Percentiles rank a stretch among this genome's conserved stretches.
Evolutionary conservation across 2,329 filamentous ascomycete species (phyloP).

Genomic region (Colletotrichum ledebouriae): DNA sequence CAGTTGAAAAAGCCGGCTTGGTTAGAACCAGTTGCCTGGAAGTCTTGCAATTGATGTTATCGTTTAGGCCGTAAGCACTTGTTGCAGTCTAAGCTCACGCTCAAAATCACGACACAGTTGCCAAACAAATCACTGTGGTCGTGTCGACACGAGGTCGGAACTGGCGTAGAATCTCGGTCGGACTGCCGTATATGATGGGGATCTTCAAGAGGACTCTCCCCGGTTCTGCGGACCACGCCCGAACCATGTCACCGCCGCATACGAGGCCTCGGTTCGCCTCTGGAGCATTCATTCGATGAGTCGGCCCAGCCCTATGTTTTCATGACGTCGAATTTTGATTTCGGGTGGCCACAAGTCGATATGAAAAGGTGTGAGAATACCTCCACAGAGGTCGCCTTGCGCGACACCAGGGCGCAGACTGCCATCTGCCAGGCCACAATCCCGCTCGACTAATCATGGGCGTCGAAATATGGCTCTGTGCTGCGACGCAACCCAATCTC

Average conservation of each 20-base stretch:
- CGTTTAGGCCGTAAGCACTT: background rate
- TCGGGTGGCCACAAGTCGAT: background rate
- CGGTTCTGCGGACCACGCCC: background rate
- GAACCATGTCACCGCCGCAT: background rate
- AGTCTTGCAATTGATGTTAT: slow-evolving; percentile 3
- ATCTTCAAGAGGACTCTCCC: background rate
- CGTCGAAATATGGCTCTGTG: background rate
- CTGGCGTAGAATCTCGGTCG: background rate
- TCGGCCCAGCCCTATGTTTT: background rate
- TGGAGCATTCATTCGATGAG: background rate
- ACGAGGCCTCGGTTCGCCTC: background rate
- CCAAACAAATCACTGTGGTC: background rate
- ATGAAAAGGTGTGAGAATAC: background rate
- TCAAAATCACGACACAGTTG: background rate
- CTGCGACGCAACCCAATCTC: slow-evolving; percentile 24
- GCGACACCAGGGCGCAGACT: background rate
- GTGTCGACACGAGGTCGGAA: background rate
- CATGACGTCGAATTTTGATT: background rate
- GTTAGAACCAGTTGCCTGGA: slow-evolving; percentile 29
- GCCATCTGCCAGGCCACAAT: background rate
- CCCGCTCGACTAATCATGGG: slow-evolving; percentile 2
- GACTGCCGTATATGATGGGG: slow-evolving; percentile 5
- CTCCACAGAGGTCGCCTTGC: background rate
- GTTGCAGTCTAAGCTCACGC: slow-evolving; percentile 8
- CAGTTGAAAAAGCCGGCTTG: slow-evolving; percentile 10